These are phyloP conservation scores for Tetrahymena thermophila DNA, from an alignment of 73 alveolate genomes.

Conservation along the genomic window DNA sequence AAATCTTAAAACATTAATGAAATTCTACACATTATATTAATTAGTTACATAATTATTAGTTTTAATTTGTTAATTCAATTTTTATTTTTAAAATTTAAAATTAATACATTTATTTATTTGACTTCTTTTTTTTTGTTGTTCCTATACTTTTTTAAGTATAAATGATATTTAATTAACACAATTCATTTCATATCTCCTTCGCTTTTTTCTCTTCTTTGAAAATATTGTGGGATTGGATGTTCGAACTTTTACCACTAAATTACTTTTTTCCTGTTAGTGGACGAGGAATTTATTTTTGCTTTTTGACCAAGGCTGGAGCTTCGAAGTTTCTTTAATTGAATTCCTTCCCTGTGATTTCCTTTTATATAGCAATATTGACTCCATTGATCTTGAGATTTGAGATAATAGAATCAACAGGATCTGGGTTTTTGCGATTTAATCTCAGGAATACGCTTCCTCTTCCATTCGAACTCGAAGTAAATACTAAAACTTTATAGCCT, in stretches of 20 bases:
- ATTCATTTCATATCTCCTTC: not conserved
- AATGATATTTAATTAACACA: too few relatives aligned
- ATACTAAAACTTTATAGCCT: not conserved
- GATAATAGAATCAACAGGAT: not conserved
- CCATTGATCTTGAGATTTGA: not conserved
- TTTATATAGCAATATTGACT: not conserved
- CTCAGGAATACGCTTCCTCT: not conserved
- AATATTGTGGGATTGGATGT: not conserved
- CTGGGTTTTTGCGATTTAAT: not conserved
- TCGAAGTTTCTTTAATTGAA: not conserved
- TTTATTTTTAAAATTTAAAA: too few relatives aligned
- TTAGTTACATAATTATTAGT: too few relatives aligned
- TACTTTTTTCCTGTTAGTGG: not conserved
- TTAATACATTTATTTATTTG: not conserved
- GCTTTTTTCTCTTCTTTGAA: not conserved
- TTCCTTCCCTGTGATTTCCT: not conserved
- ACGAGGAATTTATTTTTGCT: not conserved
- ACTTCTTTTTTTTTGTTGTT: too few relatives aligned
- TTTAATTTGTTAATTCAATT: too few relatives aligned
- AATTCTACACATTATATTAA: not conserved
- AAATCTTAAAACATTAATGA: too few relatives aligned
- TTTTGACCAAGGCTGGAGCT: not conserved
- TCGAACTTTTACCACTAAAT: not conserved
- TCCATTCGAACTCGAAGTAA: not conserved
- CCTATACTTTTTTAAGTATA: not conserved